Percentiles rank a stretch among this genome's conserved stretches.
These are phyloP conservation scores for Chloris gayana DNA, from an alignment of 176 grass and related monocot species.

Conservation along the genomic window DNA sequence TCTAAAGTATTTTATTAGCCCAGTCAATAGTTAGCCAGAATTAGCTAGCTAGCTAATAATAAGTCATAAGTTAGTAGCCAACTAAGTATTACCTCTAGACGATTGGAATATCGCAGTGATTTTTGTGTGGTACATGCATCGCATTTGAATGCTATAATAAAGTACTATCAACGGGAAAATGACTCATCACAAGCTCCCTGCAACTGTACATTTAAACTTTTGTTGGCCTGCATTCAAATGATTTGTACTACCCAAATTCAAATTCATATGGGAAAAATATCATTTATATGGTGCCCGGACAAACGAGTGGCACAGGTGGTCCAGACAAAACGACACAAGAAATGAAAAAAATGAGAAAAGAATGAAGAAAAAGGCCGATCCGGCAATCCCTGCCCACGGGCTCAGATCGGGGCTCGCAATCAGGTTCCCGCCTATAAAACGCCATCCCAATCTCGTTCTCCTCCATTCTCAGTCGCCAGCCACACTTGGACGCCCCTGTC, in stretches of 20 bases:
- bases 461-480: background rate
- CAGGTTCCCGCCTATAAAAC: slow-evolving; percentile 32
- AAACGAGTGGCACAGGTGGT: background rate
- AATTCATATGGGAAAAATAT: background rate
- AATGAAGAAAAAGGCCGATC: background rate
- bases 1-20: no score
- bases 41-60: no score
- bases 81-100: background rate
- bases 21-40: no score
- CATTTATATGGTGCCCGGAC: background rate
- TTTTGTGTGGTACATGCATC: background rate
- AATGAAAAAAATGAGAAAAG: background rate
- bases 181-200: no score
- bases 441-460: no score
- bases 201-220: no score
- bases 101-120: background rate
- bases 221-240: no score
- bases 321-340: background rate
- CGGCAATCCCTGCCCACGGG: background rate
- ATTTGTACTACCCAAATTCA: background rate
- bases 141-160: background rate
- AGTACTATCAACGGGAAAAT: no score
- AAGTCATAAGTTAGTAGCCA: no score
- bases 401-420: slow-evolving; percentile 35
- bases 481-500: background rate